Evolutionary conservation across 2,329 filamentous ascomycete species (phyloP), one percentile per base, ranked within the genome.

Genomic region (Aspergillus novoparasiticus): DNA sequence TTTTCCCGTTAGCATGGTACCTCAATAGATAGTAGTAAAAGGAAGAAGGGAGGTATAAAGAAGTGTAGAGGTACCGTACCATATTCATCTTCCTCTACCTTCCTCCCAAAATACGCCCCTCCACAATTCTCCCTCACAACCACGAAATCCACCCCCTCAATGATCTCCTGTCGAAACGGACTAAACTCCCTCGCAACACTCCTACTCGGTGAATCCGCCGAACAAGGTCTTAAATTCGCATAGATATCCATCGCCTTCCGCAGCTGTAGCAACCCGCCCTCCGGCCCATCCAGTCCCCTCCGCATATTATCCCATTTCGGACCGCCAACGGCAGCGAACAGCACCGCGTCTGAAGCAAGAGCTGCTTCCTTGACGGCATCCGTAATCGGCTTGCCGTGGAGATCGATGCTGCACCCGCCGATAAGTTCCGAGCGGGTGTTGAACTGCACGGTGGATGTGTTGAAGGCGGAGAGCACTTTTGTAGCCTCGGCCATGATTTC

Each of bases 241-340:
- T 94, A 97, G 59, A 93, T 91, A 73, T 87, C 85, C 84, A 97
- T 90, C 79, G 94, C 90, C 81, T 93, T 96, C 78, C 93, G 91
- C 59, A 97, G 88, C 72, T 84, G 87, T 62, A 97, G 86, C 69
- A 97, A 87, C 59, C 93, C 94, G 77, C 96, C 91, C 77, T 97
- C 94, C 0, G 93, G 93, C 19, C 93, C 91, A 64, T 96, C 89
- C 55, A 88, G 81, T 66, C 91, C 91, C 30, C 68, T 68, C 12
- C 76, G 73, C 21, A 70, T 68, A 56, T 91, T 93, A 68, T 93
- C 93, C 93, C 93, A 97, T 90, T 97, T 87, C 19, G 94, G 93
- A 1, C 94, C 94, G 64, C 94, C 93, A 69, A 97, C 94, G 70
- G 93, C 91, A 62, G 92, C 93, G 64, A 97, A 89, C 57, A 97